phyloP scores from a whole-genome alignment of 306 rosid species.

The Vigna mungo region DNA sequence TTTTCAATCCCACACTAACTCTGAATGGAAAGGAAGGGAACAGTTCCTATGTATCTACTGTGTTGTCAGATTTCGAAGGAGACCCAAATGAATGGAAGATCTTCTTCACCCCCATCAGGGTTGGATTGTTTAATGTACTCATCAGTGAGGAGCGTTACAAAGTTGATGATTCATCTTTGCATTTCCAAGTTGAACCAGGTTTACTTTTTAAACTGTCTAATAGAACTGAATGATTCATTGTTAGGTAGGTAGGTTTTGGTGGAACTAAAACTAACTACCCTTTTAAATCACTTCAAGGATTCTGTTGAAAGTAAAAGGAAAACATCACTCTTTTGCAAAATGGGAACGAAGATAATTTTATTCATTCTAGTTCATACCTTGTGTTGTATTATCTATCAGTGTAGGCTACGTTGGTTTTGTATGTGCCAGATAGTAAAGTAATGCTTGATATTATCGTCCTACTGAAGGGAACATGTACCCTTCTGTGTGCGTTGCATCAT shows the following conservation, averaged over 20 bases:
- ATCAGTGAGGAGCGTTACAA: constrained; percentile 59
- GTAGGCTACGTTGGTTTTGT: neutral
- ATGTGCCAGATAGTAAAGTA: constrained; percentile 29
- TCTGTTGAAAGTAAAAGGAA: neutral
- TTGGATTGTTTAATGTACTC: constrained; percentile 73
- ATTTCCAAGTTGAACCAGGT: constrained; percentile 88
- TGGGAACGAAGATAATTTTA: neutral
- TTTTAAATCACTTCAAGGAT: constrained; percentile 3
- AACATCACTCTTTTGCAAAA: neutral
- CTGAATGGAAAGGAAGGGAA: constrained; percentile 79
- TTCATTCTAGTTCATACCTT: neutral
- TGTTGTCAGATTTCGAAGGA: constrained; percentile 59
- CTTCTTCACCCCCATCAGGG: constrained; percentile 62
- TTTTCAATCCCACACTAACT: constrained; percentile 56
- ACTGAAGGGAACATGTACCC: constrained; percentile 71
- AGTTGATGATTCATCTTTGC: constrained; percentile 81
- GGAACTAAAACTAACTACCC: neutral
- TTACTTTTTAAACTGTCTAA: neutral
- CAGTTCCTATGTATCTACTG: constrained; percentile 69
- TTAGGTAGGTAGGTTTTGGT: neutral
- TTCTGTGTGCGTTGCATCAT: constrained; percentile 74
- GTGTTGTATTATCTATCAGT: neutral
- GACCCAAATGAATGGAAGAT: constrained; percentile 68
- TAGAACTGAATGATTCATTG: neutral
- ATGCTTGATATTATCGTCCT: constrained; percentile 27